Evolutionary conservation across 106 monocot species (phyloP), one percentile per base, ranked within the genome.

Genomic region (Posidonia australis): DNA sequence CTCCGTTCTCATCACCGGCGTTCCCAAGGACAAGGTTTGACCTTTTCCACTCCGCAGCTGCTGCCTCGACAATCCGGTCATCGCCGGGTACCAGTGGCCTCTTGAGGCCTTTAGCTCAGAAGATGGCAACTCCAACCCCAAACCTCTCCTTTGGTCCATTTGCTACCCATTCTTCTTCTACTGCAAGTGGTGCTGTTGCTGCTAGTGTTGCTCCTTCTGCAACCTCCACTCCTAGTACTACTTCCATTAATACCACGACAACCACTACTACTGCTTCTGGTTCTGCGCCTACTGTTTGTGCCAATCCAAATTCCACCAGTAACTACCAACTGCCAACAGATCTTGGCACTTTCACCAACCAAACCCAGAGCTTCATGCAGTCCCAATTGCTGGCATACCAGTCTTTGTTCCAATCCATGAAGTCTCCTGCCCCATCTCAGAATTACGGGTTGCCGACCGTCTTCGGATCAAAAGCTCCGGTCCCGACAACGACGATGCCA

Each of bases 61-160:
- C 66, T 17, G 36, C 36, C 11, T 44, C 72, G 13, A n/a, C 62
- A 42, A 1, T 69, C 61, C 14, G 67, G 12, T 29, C 69, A 4
- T 24, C 44, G 9, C 24, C 56, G 48, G 47, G 24, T 24, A 23
- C 17, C 0, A 6, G 19, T 14, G 31, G 22, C 31, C 78, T 90
- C 24, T 70, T 83, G 44, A 66, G 76, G 31, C 81, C 90, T 42
- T 86, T 79, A 54, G 70, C 83, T 9, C 85, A 82, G 9, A 62
- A 62, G 42, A 4, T 62, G 4, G 19, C 61, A n/a, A 36, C 19
- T 62, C 30, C 31, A 19, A 62, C 19, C 42, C 61, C 41, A 42
- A 31, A 31, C 42, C 3, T 21, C 10, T 62, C 24, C 66, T 13
- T 43, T 24, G 18, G 42, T 10, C 29, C 60, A 2, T 43, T 63